Conservation (phyloP, 768 basidiomycete genomes). For the Tricholoma bakamatsutake region DNA sequence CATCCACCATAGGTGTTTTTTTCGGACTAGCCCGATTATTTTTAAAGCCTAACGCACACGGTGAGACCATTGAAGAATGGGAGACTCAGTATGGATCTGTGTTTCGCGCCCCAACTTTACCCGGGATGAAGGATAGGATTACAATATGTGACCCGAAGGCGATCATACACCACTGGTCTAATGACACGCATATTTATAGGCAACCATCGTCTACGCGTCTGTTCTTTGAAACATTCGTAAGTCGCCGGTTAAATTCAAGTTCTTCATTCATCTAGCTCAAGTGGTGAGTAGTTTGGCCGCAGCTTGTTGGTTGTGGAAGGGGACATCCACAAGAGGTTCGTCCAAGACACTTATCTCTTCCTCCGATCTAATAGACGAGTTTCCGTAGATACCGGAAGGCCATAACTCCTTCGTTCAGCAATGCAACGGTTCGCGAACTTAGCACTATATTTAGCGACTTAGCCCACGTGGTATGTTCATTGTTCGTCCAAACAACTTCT, state of each 20-base stretch:
- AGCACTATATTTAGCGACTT: constrained; percentile 46
- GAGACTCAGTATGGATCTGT: constrained; percentile 40
- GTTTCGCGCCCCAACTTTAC: constrained; percentile 31
- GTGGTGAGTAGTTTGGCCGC: constrained; percentile 28
- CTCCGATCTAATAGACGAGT: neutral
- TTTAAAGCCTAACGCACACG: constrained; percentile 22
- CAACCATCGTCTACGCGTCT: constrained; percentile 28
- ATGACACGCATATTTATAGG: constrained; percentile 44
- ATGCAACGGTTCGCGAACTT: constrained; percentile 40
- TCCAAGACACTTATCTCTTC: too few species aligned
- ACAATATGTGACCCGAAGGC: constrained; percentile 45
- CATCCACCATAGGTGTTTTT: constrained; percentile 33
- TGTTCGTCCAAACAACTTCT: neutral
- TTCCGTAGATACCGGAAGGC: constrained; percentile 40
- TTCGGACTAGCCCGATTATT: constrained; percentile 30
- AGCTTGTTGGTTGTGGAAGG: constrained; percentile 36
- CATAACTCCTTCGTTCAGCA: constrained; percentile 47
- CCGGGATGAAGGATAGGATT: constrained; percentile 27
- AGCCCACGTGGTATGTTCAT: constrained; percentile 36
- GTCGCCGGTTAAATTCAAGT: neutral
- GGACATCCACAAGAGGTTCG: constrained; percentile 32
- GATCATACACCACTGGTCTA: constrained; percentile 42
- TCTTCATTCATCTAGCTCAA: neutral
- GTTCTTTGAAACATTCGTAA: constrained; percentile 35
- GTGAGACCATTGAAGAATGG: constrained; percentile 39